phyloP scores from a whole-genome alignment of 1,139 yeast genomes.

The Blastobotrys malaysiensis region DNA sequence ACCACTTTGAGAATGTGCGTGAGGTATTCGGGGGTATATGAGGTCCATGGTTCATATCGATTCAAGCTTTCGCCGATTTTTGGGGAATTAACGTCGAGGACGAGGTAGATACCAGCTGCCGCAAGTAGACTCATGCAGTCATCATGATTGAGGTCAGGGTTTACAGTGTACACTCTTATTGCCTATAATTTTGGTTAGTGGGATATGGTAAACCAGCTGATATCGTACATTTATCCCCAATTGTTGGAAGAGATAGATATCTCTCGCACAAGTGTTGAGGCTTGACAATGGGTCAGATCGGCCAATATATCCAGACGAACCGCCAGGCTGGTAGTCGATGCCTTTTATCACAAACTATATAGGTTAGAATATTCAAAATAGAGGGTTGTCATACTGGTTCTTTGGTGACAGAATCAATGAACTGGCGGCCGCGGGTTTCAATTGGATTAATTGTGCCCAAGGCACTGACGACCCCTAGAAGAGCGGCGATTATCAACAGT shows the following conservation, averaged over 20 bases:
- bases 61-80: slow-evolving; percentile 69
- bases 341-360: slow-evolving; percentile 71
- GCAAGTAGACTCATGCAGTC: slow-evolving; percentile 89
- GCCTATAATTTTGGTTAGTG: slow-evolving; percentile 73
- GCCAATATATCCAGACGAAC: slow-evolving; percentile 57
- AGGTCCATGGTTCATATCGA: slow-evolving; percentile 83
- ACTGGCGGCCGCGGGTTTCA: slow-evolving; percentile 57
- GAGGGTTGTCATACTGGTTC: slow-evolving; percentile 51
- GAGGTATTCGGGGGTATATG: slow-evolving; percentile 64
- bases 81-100: slow-evolving; percentile 89
- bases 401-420: slow-evolving; percentile 68
- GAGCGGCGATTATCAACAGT: background rate
- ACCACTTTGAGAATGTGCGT: slow-evolving; percentile 74
- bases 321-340: slow-evolving; percentile 85
- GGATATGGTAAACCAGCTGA: background rate
- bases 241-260: slow-evolving; percentile 64
- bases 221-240: slow-evolving; percentile 63
- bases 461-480: background rate
- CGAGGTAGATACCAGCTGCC: slow-evolving; percentile 83
- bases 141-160: slow-evolving; percentile 80
- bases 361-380: background rate
- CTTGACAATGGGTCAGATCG: slow-evolving; percentile 69
- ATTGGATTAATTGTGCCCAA: slow-evolving; percentile 31
- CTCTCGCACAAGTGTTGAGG: slow-evolving; percentile 63
- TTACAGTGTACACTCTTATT: slow-evolving; percentile 78